phyloP scores from a whole-genome alignment of 225 moss, liverwort and hornwort species.

The Marchantia polymorpha region DNA sequence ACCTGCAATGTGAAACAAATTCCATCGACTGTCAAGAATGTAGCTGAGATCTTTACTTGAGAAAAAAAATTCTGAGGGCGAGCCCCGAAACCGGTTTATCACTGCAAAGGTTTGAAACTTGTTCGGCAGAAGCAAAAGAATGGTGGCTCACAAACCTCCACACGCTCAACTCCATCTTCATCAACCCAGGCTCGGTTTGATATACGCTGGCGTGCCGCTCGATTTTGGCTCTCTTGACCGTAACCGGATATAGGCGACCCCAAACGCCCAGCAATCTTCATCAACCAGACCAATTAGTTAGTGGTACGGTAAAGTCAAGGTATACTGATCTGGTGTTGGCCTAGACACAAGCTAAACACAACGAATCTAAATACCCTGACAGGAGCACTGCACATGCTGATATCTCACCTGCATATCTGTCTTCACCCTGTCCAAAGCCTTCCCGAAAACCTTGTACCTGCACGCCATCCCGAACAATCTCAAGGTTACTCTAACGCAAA shows the following conservation, averaged over 20 bases:
- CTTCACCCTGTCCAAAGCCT: constrained; percentile 80
- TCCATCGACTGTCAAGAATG: background rate
- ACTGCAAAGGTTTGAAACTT: background rate
- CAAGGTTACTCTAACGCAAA: background rate
- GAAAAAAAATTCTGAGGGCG: background rate
- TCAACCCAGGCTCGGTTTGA: constrained; percentile 70
- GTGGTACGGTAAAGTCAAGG: background rate
- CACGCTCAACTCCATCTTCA: constrained; percentile 82
- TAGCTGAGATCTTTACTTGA: background rate
- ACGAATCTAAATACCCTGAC: background rate
- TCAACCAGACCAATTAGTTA: background rate
- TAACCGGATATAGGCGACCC: constrained; percentile 94
- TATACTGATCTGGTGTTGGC: no score
- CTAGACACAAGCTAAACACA: background rate
- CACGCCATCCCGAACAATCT: background rate
- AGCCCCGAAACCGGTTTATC: background rate
- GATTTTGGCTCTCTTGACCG: constrained; percentile 96
- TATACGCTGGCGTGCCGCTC: constrained; percentile 91
- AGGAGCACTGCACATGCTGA: background rate
- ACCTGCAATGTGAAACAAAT: constrained; percentile 47
- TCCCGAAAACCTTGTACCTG: constrained; percentile 94
- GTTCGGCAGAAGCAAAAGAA: background rate
- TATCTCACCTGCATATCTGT: constrained; percentile 48
- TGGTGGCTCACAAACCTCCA: constrained; percentile 53
- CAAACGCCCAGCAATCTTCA: constrained; percentile 67